phyloP scores from a whole-genome alignment of 2,329 filamentous ascomycete genomes.

The Neocucurbitaria cava region DNA sequence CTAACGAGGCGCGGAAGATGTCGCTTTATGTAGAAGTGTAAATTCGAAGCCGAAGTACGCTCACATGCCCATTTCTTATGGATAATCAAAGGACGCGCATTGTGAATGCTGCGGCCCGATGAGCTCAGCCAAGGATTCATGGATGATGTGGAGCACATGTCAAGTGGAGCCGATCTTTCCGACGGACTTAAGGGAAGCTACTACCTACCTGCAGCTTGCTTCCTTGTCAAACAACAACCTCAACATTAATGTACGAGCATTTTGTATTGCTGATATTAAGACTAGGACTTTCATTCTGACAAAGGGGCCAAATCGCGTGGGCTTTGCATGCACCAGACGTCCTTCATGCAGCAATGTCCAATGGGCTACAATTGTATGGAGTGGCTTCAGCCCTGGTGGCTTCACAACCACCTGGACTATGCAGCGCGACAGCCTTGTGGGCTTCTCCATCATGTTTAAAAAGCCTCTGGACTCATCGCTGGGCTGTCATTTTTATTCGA shows the following conservation, averaged over 20 bases:
- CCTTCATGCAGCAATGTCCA: not conserved
- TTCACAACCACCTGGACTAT: not conserved
- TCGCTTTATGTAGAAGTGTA: not conserved
- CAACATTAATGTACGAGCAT: not conserved
- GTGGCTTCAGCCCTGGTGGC: not conserved
- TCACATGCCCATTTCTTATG: not conserved
- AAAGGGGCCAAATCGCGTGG: not conserved
- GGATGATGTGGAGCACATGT: not conserved
- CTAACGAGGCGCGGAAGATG: not conserved
- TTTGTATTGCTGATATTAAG: not conserved
- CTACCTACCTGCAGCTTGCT: not conserved
- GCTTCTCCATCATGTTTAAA: not conserved
- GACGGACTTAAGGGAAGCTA: not conserved
- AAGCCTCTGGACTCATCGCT: not conserved
- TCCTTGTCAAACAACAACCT: not conserved
- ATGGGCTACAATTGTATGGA: not conserved
- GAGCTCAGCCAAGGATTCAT: not conserved
- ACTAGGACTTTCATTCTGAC: not conserved
- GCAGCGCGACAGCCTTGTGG: not conserved
- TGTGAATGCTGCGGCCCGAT: not conserved
- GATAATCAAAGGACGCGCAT: not conserved
- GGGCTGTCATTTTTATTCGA: not conserved
- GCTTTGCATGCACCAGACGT: not conserved
- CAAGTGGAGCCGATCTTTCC: not conserved
- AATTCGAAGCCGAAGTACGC: not conserved